phyloP scores from a whole-genome alignment of 345 rosid genomes.

The Camelina sativa region DNA sequence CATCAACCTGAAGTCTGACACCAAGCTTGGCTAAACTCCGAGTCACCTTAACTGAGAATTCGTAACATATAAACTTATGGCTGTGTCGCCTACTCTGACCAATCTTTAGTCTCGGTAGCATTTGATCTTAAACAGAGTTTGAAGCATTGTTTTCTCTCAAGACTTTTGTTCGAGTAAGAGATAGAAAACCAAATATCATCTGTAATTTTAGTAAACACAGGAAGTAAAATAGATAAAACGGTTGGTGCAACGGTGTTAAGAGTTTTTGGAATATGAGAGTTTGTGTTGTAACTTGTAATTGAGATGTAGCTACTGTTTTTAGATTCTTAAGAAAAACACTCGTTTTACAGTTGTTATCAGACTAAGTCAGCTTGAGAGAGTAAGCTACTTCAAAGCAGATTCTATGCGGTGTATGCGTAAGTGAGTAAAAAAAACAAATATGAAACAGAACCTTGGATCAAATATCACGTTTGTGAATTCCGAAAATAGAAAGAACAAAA shows the following conservation, averaged over 20 bases:
- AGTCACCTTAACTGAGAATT: neutral
- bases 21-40: neutral
- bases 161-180: neutral
- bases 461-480: constrained; percentile 11
- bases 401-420: neutral
- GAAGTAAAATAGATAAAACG: neutral
- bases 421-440: neutral
- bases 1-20: neutral
- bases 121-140: neutral
- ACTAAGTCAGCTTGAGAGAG: neutral
- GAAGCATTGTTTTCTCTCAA: neutral
- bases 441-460: constrained; percentile 26
- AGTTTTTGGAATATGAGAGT: neutral
- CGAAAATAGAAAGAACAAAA: constrained; percentile 13
- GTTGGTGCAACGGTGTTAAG: neutral
- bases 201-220: no score
- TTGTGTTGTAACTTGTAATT: neutral
- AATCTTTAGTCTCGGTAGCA: neutral
- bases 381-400: neutral
- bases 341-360: neutral
- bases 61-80: neutral
- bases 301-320: neutral
- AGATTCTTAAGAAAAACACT: neutral
- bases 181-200: neutral
- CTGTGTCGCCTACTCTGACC: neutral